Conservation (phyloP, 768 basidiomycete genomes). For the Lactarius evosmus region DNA sequence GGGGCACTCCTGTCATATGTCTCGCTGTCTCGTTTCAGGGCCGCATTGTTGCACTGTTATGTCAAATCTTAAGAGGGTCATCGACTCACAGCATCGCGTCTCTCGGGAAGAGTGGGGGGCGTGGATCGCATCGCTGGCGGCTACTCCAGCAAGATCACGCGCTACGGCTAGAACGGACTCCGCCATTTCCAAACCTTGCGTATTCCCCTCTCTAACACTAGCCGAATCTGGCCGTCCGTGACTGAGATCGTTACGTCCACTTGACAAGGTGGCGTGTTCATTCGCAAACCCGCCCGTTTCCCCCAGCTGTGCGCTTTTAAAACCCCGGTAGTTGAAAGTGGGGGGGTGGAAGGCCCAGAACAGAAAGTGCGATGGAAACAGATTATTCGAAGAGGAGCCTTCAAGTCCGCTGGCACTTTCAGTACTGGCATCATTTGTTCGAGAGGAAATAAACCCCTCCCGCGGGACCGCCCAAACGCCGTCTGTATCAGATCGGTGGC, state of each 20-base stretch:
- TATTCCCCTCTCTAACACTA: constrained; percentile 23
- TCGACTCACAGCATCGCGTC: constrained; percentile 19
- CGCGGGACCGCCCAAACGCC: constrained; percentile 27
- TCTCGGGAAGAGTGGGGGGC: constrained; percentile 14
- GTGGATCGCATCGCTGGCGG: constrained; percentile 23
- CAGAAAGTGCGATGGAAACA: constrained; percentile 11
- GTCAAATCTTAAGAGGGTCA: constrained; percentile 22
- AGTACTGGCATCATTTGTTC: constrained; percentile 21
- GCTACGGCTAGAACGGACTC: constrained; percentile 26
- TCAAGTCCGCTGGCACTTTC: constrained; percentile 23
- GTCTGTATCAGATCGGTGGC: constrained; percentile 26
- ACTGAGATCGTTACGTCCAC: constrained; percentile 26
- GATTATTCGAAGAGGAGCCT: constrained; percentile 20
- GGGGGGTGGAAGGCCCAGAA: constrained; percentile 18
- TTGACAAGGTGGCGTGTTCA: constrained; percentile 24
- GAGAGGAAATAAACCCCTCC: constrained; percentile 18
- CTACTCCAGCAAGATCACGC: constrained; percentile 22
- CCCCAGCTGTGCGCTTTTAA: constrained; percentile 15
- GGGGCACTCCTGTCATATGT: constrained; percentile 16
- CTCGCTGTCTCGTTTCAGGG: constrained; percentile 21
- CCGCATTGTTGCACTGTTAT: constrained; percentile 22
- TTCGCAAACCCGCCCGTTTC: neutral
- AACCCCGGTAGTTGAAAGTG: constrained; percentile 22
- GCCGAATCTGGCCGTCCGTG: constrained; percentile 24
- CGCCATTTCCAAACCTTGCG: constrained; percentile 22